Conservation (phyloP, 148 eudicot species). For the Simmondsia chinensis region DNA sequence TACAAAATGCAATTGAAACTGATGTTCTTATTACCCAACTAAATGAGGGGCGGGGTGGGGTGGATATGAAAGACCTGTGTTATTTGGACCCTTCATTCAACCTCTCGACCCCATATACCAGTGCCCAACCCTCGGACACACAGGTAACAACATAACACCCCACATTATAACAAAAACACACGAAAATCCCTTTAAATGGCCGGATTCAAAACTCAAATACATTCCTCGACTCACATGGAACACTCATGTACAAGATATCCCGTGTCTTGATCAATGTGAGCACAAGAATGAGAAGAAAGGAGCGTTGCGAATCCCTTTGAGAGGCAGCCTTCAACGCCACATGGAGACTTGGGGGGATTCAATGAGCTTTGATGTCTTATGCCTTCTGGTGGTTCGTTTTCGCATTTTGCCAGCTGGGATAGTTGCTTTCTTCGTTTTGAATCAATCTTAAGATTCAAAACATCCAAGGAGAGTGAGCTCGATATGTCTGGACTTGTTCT, state of each 20-base stretch:
- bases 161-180: too few relatives aligned
- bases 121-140: too few relatives aligned
- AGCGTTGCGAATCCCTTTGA: slow-evolving; percentile 71
- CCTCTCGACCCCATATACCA: too few relatives aligned
- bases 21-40: too few relatives aligned
- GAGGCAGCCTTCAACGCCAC: slow-evolving; percentile 60
- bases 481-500: slow-evolving; percentile 16
- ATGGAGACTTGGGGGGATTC: slow-evolving; percentile 30
- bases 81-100: too few relatives aligned
- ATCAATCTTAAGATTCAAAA: slow-evolving; percentile 4
- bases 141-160: too few relatives aligned
- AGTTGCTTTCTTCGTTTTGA: slow-evolving; percentile 42
- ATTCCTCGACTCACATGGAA: neutral
- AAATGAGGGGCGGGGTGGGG: too few relatives aligned
- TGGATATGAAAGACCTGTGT: too few relatives aligned
- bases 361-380: slow-evolving; percentile 17
- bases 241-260: neutral
- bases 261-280: slow-evolving; percentile 4
- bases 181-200: neutral
- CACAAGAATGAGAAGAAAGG: slow-evolving; percentile 24
- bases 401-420: slow-evolving; percentile 3
- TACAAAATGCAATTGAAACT: too few relatives aligned
- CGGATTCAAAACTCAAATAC: too few relatives aligned
- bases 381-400: slow-evolving; percentile 6
- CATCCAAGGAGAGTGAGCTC: slow-evolving; percentile 12